These are phyloP conservation scores for Metschnikowia gelsemii DNA, from an alignment of 805 yeast genomes.

Conservation along the genomic window DNA sequence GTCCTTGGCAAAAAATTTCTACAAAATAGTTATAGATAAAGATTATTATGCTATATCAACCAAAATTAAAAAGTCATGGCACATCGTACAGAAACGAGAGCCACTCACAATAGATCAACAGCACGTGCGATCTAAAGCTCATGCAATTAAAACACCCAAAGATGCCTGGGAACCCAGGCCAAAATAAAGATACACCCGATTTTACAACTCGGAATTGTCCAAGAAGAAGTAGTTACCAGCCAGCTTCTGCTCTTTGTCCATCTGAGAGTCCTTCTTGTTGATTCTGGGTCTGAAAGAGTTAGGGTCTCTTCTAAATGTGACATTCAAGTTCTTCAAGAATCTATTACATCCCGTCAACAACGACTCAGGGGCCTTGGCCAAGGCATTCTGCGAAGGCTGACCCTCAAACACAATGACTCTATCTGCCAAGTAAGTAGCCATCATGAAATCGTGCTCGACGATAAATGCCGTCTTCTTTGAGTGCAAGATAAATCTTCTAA, in stretches of 20 bases:
- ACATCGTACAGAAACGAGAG: slow-evolving; percentile 18
- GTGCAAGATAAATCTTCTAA: slow-evolving; percentile 93
- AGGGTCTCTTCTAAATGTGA: slow-evolving; percentile 99
- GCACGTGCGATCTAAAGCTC: slow-evolving; percentile 18
- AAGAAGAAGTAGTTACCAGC: slow-evolving; percentile 95
- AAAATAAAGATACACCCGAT: slow-evolving; percentile 9
- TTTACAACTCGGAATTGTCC: slow-evolving; percentile 55
- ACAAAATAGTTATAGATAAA: slow-evolving; percentile 1
- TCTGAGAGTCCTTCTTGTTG: slow-evolving; percentile 94
- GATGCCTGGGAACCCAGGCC: slow-evolving; percentile 9
- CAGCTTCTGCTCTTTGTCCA: slow-evolving; percentile 96
- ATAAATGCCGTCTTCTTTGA: slow-evolving; percentile 98
- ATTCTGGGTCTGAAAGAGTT: slow-evolving; percentile 98
- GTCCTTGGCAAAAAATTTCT: background rate
- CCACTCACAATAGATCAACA: slow-evolving; percentile 19
- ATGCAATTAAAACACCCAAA: slow-evolving; percentile 20
- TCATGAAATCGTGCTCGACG: slow-evolving; percentile 99
- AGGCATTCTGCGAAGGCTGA: slow-evolving; percentile 78
- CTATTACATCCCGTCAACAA: slow-evolving; percentile 95
- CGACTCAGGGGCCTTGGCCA: slow-evolving; percentile 87
- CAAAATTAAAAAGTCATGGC: slow-evolving; percentile 17
- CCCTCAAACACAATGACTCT: slow-evolving; percentile 99
- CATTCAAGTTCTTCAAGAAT: slow-evolving; percentile 94
- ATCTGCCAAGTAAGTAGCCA: slow-evolving; percentile 99
- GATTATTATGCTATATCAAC: slow-evolving; percentile 17